Percentiles rank a stretch among this genome's conserved stretches.
Conservation (phyloP, 176 grass and related monocot species). For the Oryza punctata region DNA sequence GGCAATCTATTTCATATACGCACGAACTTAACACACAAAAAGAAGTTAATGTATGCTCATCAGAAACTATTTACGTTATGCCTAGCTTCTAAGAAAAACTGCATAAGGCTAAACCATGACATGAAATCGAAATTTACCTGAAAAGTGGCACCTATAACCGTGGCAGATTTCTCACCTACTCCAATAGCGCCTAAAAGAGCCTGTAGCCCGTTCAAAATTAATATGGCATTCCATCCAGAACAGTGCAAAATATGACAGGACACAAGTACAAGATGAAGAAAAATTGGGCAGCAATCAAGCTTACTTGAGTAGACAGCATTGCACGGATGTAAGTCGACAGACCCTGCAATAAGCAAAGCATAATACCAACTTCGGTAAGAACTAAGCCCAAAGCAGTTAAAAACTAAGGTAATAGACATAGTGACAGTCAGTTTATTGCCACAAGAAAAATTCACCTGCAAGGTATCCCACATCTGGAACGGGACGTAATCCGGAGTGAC, state of each 20-base stretch:
- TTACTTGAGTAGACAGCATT: slow-evolving; percentile 98
- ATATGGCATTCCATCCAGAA: slow-evolving; percentile 37
- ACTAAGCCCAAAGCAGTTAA: background rate
- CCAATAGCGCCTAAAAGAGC: slow-evolving; percentile 92
- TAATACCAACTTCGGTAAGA: background rate
- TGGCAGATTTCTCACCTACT: slow-evolving; percentile 85
- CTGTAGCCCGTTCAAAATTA: slow-evolving; percentile 45
- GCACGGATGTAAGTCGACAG: slow-evolving; percentile 85
- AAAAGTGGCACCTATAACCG: slow-evolving; percentile 96
- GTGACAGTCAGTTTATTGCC: background rate
- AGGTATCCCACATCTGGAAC: slow-evolving; percentile 91
- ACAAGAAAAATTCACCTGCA: slow-evolving; percentile 52
- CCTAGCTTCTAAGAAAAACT: background rate
- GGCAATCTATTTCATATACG: slow-evolving; percentile 6
- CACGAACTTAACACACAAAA: background rate
- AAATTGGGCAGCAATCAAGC: background rate
- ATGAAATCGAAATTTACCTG: slow-evolving; percentile 52
- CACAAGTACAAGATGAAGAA: slow-evolving; percentile 8
- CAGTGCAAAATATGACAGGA: background rate
- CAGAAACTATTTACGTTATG: background rate
- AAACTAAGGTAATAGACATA: background rate
- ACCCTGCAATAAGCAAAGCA: slow-evolving; percentile 51
- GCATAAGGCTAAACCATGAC: background rate
- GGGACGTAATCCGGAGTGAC: slow-evolving; percentile 91
- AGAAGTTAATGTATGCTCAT: background rate